phyloP scores from a whole-genome alignment of 2,329 filamentous ascomycete species.

The Acrocalymma vagum region DNA sequence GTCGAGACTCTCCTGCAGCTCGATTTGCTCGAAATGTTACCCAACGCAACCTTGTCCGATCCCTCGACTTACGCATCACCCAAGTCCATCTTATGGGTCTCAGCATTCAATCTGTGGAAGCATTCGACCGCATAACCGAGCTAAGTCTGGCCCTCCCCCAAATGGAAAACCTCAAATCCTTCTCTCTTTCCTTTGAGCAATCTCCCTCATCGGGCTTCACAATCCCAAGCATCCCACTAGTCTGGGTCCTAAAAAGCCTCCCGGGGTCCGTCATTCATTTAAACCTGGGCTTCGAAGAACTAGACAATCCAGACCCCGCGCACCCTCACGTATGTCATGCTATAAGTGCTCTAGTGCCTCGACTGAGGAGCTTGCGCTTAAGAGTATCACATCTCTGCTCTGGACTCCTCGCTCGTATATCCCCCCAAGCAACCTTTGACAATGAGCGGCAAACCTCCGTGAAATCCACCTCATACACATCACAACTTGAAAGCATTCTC shows the following conservation, averaged over 20 bases:
- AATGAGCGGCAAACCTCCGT: constrained; percentile 1
- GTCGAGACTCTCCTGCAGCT: constrained; percentile 6
- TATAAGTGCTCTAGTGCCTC: constrained; percentile 15
- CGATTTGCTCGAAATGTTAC: constrained; percentile 9
- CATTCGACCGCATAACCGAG: constrained; percentile 18
- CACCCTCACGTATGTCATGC: constrained; percentile 19
- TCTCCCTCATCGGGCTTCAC: constrained; percentile 9
- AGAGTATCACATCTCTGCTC: constrained; percentile 17
- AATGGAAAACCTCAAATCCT: constrained; percentile 15
- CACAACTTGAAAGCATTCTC: constrained; percentile 12
- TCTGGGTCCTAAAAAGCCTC: constrained; percentile 15
- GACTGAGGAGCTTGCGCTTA: constrained; percentile 16
- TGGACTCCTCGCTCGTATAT: constrained; percentile 11
- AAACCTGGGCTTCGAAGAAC: constrained; percentile 14
- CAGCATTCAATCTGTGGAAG: constrained; percentile 10
- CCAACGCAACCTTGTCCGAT: constrained; percentile 12
- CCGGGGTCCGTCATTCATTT: constrained; percentile 15
- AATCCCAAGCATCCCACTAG: constrained; percentile 11
- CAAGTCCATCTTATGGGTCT: constrained; percentile 23
- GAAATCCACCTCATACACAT: constrained; percentile 3
- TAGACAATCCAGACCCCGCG: constrained; percentile 8
- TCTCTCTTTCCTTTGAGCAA: constrained; percentile 18
- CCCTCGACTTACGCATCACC: constrained; percentile 12
- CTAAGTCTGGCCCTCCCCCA: constrained; percentile 13
- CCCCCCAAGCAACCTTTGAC: constrained; percentile 8